Evolutionary conservation across 768 basidiomycete species (phyloP), one percentile per base, ranked within the genome.

Genomic region (Leccinum rimulosum): DNA sequence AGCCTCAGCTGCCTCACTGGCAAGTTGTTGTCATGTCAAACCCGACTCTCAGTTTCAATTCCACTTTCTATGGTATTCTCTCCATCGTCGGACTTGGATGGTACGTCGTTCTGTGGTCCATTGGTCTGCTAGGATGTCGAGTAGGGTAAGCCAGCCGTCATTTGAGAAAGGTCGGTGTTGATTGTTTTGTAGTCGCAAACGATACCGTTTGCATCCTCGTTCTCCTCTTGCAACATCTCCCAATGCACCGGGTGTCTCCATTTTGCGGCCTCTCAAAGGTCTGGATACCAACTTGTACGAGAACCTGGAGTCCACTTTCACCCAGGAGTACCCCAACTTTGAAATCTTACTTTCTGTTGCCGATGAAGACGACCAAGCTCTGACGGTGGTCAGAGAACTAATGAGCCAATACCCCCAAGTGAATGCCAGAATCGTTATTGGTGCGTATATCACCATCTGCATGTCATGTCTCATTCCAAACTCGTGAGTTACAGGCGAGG

Each of bases 281-380:
- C 79, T 99, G 25, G 97, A 99, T 74, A 84, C 89, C 58, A 98
- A 98, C 72, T 82, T 99, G 19, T 98, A 90, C 74, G 95, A 97
- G 77, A 98, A 98, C 72, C 77, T 99, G 52, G 93, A 97, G 74
- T 93, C 94, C 4, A 91, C 92, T 0, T 96, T 98, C 74, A 80
- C 77, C 33, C 94, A 97, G 68, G 89, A 95, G 63, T 98, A 98
- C 71, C 86, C 91, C 1, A 89, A 89, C 62, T 96, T 84, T 66
- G 95, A 99, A 74, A 85, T 99, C 57, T 77, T 98, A 45, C 86
- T 98, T 60, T 93, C 91, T 28, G 88, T 98, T 6, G 93, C 93
- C n/a, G 86, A 92, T 54, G 87, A 88, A 64, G 72, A 83, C 47
- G 97, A 99, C 72, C 91, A 93, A 71, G 94, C 95, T 5, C 78